Conservation (phyloP, 2,329 filamentous ascomycete genomes). For the Bipolaris sorokiniana region DNA sequence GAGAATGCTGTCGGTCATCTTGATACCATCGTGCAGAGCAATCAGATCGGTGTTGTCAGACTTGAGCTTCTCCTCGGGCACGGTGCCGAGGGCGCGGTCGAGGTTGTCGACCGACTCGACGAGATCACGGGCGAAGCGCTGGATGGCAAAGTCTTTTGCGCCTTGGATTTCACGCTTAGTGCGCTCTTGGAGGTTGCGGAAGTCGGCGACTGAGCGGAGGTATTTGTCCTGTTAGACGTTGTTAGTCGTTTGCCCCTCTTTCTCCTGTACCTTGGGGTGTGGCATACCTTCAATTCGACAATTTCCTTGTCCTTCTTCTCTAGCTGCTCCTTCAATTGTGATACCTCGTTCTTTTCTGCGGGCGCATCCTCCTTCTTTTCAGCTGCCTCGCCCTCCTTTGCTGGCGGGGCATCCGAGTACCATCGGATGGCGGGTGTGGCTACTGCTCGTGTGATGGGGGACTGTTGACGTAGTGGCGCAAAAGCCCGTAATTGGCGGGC, state of each 20-base stretch:
- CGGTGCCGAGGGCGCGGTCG: constrained; percentile 84
- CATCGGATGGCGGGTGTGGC: constrained; percentile 47
- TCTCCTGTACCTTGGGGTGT: background rate
- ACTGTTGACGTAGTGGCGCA: constrained; percentile 43
- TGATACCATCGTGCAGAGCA: constrained; percentile 84
- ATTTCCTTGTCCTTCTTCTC: constrained; percentile 75
- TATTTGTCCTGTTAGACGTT: constrained; percentile 77
- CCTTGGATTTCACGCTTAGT: constrained; percentile 87
- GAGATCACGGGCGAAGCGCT: constrained; percentile 91
- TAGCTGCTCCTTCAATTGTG: constrained; percentile 66
- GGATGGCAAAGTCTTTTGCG: constrained; percentile 91
- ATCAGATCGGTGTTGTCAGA: constrained; percentile 73
- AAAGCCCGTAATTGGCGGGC: constrained; percentile 51
- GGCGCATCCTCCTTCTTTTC: constrained; percentile 56
- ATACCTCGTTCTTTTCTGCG: constrained; percentile 31
- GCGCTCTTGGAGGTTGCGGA: constrained; percentile 96
- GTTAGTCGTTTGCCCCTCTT: constrained; percentile 1
- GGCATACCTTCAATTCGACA: constrained; percentile 80
- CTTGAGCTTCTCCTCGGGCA: constrained; percentile 74
- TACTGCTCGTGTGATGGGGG: constrained; percentile 39
- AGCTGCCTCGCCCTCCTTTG: constrained; percentile 49
- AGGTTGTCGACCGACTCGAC: constrained; percentile 97
- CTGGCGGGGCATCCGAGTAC: constrained; percentile 57
- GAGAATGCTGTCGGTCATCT: constrained; percentile 92
- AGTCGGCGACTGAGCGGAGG: constrained; percentile 91